Evolutionary conservation across 257 asterid species (phyloP), one percentile per base, ranked within the genome.

Genomic region (Salvia rosmarinus): DNA sequence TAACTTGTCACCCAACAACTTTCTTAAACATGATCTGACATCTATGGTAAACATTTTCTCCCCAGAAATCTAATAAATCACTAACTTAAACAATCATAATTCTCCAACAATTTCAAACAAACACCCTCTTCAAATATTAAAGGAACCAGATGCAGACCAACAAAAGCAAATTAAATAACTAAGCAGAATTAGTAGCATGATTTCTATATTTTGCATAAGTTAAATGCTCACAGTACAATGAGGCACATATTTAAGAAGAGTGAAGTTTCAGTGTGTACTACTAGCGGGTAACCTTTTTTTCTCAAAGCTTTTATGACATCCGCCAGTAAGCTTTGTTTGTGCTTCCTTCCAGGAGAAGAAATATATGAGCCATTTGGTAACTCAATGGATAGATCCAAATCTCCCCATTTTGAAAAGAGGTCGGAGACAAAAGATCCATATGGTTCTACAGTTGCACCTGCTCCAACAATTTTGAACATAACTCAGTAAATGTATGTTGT

Each of bases 401-500:
- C 99, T 66, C 99, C 98, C 96, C 97, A 89, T 80, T 85, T 91
- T 68, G 99, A 82, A 72, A 95, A 95, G 78, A 91, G 97, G 82
- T 91, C 78, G 50, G 99, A 95, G n/a, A 72, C 99, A 86, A 91
- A 91, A 64, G 99, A 95, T 68, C 99, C 98, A 77, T 50, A 95
- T 67, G 99, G 98, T 75, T 95, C 98, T 74, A 91, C 99, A 67
- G 94, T 89, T 77, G 93, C 96, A 84, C 96, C 99, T 95, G 90
- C 78, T 77, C 61, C 79, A 77, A 79, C 79, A 76, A 79, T 47
- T 57, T 61, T 42, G 67, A 71, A 77, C 62, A 72, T 55, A 77
- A 71, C 62, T 68, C 60, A 30, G 67, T 55, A 82, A 58, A 71
- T 46, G 32, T 49, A 25, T 23, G 55, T 35, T 16, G 44, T 56